Conservation (phyloP, 371 early-diverging fungal genomes). For the Nematocida sp. region DNA sequence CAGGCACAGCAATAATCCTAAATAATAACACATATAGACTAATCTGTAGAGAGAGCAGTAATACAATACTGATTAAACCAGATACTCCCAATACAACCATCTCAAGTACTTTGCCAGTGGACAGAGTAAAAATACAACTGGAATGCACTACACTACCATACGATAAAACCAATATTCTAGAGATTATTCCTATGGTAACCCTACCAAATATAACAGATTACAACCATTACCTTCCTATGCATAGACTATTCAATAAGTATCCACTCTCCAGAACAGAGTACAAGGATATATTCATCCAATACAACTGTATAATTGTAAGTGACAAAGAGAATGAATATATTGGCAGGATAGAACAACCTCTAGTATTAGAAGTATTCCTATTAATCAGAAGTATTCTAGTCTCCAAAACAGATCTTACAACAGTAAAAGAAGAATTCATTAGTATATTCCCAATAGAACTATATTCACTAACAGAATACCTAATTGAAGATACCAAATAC, state of each 20-base stretch:
- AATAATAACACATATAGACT: constrained; percentile 21
- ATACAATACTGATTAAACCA: constrained; percentile 16
- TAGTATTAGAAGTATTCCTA: constrained; percentile 6
- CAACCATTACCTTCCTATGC: constrained; percentile 7
- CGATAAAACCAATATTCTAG: constrained; percentile 2
- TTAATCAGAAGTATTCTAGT: constrained; percentile 12
- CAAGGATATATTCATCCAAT: not conserved
- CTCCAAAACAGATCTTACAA: not conserved
- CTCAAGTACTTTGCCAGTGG: no score
- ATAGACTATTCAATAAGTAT: not conserved
- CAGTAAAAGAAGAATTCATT: not conserved
- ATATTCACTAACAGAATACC: not conserved
- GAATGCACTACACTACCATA: constrained; percentile 19
- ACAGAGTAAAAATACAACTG: no score
- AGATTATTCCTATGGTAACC: constrained; percentile 13
- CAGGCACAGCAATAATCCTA: constrained; percentile 14
- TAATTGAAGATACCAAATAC: not conserved
- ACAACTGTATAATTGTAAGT: not conserved
- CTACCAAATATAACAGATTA: not conserved
- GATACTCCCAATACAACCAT: not conserved
- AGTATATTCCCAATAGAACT: constrained; percentile 13
- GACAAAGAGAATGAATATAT: not conserved
- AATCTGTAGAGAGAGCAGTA: constrained; percentile 37
- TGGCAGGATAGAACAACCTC: not conserved
- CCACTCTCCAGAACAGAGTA: constrained; percentile 29